These are phyloP conservation scores for Clarireedia sp. DNA, from an alignment of 2,329 filamentous ascomycete genomes.

Conservation along the genomic window DNA sequence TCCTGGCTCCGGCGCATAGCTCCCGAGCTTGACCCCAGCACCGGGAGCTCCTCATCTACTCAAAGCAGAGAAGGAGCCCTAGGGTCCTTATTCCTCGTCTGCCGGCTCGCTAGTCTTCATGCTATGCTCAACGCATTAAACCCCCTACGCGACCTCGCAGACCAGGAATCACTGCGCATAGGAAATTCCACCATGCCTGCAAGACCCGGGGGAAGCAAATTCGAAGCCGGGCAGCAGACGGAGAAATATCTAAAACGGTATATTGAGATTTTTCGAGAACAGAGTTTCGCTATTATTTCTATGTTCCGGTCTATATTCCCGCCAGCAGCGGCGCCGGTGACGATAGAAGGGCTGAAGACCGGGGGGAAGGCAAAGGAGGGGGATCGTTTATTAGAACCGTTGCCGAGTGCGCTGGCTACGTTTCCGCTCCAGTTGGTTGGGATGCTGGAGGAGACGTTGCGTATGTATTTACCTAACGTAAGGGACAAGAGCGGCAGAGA, in stretches of 20 bases:
- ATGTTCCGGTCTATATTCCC: constrained; percentile 90
- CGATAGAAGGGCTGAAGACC: constrained; percentile 14
- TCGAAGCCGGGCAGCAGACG: constrained; percentile 77
- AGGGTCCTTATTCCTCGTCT: constrained; percentile 80
- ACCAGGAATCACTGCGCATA: constrained; percentile 62
- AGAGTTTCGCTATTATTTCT: constrained; percentile 91
- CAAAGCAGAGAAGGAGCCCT: constrained; percentile 55
- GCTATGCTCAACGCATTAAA: constrained; percentile 75
- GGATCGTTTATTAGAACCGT: constrained; percentile 42
- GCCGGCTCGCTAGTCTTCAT: constrained; percentile 71
- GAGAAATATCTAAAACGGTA: constrained; percentile 92
- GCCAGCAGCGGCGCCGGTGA: constrained; percentile 26
- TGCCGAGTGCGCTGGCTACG: constrained; percentile 71
- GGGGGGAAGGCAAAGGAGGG: constrained; percentile 15
- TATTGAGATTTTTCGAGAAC: constrained; percentile 94
- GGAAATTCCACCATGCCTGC: constrained; percentile 9
- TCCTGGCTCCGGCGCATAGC: constrained; percentile 84
- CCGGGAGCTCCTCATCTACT: constrained; percentile 16
- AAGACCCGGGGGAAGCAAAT: constrained; percentile 31
- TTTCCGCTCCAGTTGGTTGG: constrained; percentile 80
- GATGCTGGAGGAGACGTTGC: constrained; percentile 70
- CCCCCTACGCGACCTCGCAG: constrained; percentile 79
- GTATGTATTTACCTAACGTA: constrained; percentile 71
- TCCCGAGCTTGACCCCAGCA: constrained; percentile 59
- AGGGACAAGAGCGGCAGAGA: constrained; percentile 73